A percentile compares a stretch with the other conserved stretches of the same genome.
phyloP scores from a whole-genome alignment of 495 filamentous ascomycete species.

The Sporormia fimetaria region DNA sequence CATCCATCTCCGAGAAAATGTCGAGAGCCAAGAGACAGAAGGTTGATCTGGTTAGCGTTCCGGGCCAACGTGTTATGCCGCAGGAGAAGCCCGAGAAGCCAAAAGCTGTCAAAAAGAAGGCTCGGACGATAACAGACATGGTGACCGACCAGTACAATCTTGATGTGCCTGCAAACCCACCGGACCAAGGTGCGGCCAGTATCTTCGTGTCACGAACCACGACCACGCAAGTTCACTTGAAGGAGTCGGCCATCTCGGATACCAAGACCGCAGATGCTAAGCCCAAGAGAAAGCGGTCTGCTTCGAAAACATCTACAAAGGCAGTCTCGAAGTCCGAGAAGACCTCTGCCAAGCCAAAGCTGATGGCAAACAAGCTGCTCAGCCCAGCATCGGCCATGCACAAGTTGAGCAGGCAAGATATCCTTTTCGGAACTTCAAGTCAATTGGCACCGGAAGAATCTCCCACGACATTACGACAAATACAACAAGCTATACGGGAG shows the following conservation, averaged over 20 bases:
- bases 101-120: slow-evolving; percentile 57
- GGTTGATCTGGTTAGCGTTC: no score
- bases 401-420: slow-evolving; percentile 60
- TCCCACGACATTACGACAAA: slow-evolving; percentile 52
- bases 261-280: slow-evolving; percentile 5
- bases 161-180: neutral
- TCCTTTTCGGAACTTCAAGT: slow-evolving; percentile 87
- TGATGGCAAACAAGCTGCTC: slow-evolving; percentile 44
- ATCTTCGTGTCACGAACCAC: no score
- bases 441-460: slow-evolving; percentile 72
- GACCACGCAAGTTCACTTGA: no score
- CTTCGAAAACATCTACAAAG: slow-evolving; percentile 29
- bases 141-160: slow-evolving; percentile 79
- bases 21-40: no score
- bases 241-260: neutral
- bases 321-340: slow-evolving; percentile 22
- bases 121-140: slow-evolving; percentile 72
- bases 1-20: no score
- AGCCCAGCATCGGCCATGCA: slow-evolving; percentile 63
- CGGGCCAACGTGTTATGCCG: no score
- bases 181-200: no score
- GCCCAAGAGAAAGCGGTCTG: slow-evolving; percentile 13
- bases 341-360: slow-evolving; percentile 38
- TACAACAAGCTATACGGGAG: slow-evolving; percentile 56
- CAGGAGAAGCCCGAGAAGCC: slow-evolving; percentile 41